Base-by-base conservation (phyloP, 2,329 filamentous ascomycete species). In the Hymenoscyphus linearis region DNA sequence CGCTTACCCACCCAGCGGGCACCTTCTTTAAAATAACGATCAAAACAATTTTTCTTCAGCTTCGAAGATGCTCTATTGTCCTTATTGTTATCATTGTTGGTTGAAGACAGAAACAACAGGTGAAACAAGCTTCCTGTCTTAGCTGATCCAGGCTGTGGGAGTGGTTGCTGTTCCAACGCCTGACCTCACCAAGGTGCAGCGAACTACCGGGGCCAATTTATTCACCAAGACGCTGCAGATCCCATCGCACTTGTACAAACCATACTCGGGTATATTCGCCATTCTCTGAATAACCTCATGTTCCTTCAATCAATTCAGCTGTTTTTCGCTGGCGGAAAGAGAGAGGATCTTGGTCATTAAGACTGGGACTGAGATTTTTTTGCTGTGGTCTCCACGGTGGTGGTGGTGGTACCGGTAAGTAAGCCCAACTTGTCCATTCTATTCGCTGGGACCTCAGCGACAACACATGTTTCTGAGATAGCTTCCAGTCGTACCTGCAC, bases 91-190 rank as follows among this genome's bases (percentile, higher is more conserved):
- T 25, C n/a, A 5, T 53, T 53, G 50, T 53, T 53, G 12, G 13
- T 34, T 31, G 12, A 27, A 27, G 25, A 14, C 25, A 31, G 13
- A 26, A 18, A 16, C 16, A 34, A 31, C 4, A 9, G 4, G 25
- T 53, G 50, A 53, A 34, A 53, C 40, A 47, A 47, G 50, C 50
- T 53, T 53, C 50, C 10, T 31, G 6, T 31, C 31, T 31, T 31
- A 31, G 31, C 31, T 16, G 40, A n/a, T n/a, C n/a, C n/a, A n/a
- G 40, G 40, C 14, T 47, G 40, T 47, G 40, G 40, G 16, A 16
- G 40, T 47, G 40, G 50, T 53, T 53, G 50, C 50, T 34, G 50
- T 53, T 26, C 50, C 50, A 53, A 53, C 50, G 22, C 50, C 18
- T 22, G 26, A 53, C 25, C 25, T 53, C 50, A 53, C 12, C 50